Percentiles rank a stretch among this genome's conserved stretches.
Evolutionary conservation across 2,329 filamentous ascomycete species (phyloP).

Genomic region (Colletotrichum ledebouriae): DNA sequence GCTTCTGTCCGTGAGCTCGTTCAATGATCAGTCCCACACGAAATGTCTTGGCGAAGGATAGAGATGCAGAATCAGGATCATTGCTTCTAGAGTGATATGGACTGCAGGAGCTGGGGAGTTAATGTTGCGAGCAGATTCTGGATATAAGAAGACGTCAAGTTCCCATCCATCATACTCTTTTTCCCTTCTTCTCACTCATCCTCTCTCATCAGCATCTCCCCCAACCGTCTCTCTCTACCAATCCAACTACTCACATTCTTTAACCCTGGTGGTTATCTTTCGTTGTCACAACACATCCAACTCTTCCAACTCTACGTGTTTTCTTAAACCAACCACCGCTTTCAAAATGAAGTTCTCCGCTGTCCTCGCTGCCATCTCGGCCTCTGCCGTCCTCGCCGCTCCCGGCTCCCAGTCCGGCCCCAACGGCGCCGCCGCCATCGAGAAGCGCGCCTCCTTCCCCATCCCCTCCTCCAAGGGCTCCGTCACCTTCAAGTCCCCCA

Average conservation of each 20-base stretch:
- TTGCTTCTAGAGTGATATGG: conserved; percentile 16
- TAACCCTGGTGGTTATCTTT: conserved; percentile 44
- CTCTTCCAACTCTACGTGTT: conserved; percentile 30
- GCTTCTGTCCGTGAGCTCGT: conserved; percentile 30
- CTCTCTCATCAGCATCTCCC: conserved; percentile 35
- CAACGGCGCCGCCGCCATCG: conserved; percentile 36
- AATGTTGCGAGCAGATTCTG: background rate
- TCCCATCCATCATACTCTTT: background rate
- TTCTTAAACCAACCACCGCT: conserved; percentile 35
- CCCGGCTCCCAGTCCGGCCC: conserved; percentile 36
- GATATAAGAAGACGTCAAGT: conserved; percentile 36
- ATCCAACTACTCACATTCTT: conserved; percentile 48
- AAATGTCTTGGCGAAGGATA: conserved; percentile 25
- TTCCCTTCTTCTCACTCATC: background rate
- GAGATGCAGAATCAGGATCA: conserved; percentile 19
- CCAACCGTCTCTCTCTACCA: conserved; percentile 45
- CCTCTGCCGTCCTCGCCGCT: conserved; percentile 43
- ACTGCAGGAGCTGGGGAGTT: background rate
- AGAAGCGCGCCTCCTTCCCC: conserved; percentile 47
- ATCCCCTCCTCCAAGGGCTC: conserved; percentile 48
- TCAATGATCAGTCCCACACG: conserved; percentile 13
- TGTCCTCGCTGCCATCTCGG: conserved; percentile 44
- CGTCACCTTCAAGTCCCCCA: conserved; percentile 44
- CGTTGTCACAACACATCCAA: conserved; percentile 30
- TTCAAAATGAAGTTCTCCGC: conserved; percentile 47